phyloP scores from a whole-genome alignment of 148 eudicot genomes.

The Fagopyrum homotropicum region DNA sequence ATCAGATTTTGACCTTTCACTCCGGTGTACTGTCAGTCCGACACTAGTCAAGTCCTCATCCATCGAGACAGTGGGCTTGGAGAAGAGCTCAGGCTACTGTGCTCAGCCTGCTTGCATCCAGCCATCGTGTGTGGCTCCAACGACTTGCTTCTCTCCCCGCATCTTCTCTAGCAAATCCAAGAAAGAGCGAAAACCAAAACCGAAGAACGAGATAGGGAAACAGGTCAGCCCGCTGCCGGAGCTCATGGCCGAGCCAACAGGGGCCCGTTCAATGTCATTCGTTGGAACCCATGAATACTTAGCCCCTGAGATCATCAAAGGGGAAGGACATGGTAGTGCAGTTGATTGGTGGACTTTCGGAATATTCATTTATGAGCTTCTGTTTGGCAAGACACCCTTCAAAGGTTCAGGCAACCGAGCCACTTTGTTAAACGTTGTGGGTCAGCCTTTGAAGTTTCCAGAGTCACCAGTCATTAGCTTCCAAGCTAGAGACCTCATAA shows the following conservation, averaged over 20 bases:
- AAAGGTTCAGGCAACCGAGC: conserved; percentile 85
- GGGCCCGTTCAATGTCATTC: conserved; percentile 90
- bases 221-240: conserved; percentile 80
- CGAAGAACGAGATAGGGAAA: conserved; percentile 54
- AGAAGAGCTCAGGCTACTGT: conserved; percentile 47
- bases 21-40: conserved; percentile 80
- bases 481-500: conserved; percentile 72
- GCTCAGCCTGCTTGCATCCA: conserved; percentile 60
- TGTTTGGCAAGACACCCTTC: conserved; percentile 88
- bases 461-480: conserved; percentile 81
- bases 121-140: conserved; percentile 67
- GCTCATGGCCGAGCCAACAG: conserved; percentile 85
- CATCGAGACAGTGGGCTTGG: conserved; percentile 25
- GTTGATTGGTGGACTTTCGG: conserved; percentile 99
- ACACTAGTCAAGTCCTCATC: conserved; percentile 64
- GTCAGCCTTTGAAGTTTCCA: conserved; percentile 75
- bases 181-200: conserved; percentile 47
- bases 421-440: conserved; percentile 80
- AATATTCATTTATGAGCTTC: conserved; percentile 69
- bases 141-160: conserved; percentile 66
- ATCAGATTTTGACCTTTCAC: conserved; percentile 92
- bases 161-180: conserved; percentile 38
- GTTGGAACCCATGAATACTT: conserved; percentile 93
- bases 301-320: conserved; percentile 89
- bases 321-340: conserved; percentile 97